Evolutionary conservation across 1,139 yeast genomes (phyloP), one percentile per base, ranked within the genome.

Genomic region (Magnusiomyces tetraspermus): DNA sequence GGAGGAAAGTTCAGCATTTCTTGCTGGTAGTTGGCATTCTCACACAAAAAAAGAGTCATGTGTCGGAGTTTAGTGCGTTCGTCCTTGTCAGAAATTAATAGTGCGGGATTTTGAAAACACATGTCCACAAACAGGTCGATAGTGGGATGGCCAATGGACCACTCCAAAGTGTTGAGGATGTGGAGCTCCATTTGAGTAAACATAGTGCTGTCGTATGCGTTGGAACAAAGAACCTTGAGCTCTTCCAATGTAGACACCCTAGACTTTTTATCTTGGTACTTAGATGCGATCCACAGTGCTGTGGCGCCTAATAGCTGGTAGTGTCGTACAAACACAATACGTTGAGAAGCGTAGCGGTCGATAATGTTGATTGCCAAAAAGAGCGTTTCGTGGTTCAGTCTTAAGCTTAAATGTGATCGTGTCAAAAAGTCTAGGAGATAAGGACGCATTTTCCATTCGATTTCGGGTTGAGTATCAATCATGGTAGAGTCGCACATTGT

Each of bases 131-230:
- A 63, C 53, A 66, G 58, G 48, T 66, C 70, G 37, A 65, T 58
- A 19, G 76, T 72, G 3, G 86, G 84, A 53, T 78, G 82, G 45
- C 82, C 79, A 50, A 87, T 67, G 13, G 77, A 73, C 98, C 98
- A 92, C 53, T 86, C 86, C 53, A 92, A 72, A 1, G 97, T 89
- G 52, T 81, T 72, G 52, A 92, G 73, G 44, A 92, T 84, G 67
- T 92, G 97, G 69, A 80, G 79, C 70, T 92, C 97, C 97, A 92
- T 92, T 68, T 90, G 97, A 46, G 84, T 76, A 70, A 92, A 89
- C 95, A 90, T 88, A 57, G 84, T 83, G 59, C 82, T 84, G 59
- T 88, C 95, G 66, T 88, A 90, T 15, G 89, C 88, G 62, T 82
- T 80, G 57, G 95, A 78, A 69, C 96, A 87, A 82, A 88, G 79